Base-by-base conservation (phyloP, 306 rosid genomes). In the Fragaria vesca region DNA sequence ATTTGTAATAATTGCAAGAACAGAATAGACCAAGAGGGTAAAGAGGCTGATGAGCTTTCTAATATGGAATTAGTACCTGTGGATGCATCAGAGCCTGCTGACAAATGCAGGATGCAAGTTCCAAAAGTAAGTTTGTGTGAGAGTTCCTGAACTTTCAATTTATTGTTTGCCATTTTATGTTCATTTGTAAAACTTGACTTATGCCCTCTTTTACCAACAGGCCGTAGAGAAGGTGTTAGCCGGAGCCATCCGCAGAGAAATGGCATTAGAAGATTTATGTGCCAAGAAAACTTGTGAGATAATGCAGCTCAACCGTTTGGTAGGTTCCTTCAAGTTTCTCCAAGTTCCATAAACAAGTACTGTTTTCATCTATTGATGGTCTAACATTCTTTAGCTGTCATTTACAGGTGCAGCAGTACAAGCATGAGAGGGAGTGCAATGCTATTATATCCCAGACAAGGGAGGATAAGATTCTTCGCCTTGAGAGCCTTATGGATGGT, bases 241-340 rank as follows among this genome's bases (percentile, higher is more conserved):
- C 9, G 99, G 90, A 71, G 90, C 99, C 66, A 90, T 93, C 76
- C 89, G 99, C 87, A 90, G 99, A 89, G 99, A 96, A 84, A 89
- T 96, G 99, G 99, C 96, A 46, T 89, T 96, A 70, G 98, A 91
- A 84, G 96, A 93, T 67, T 76, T 90, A 80, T 93, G 97, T 90
- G 86, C 92, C 84, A 96, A 86, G 86, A 93, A 91, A 85, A 86
- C 78, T 81, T 84, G 80, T 72, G 96, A 96, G 86, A 90, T 96
- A 78, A 71, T 77, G 86, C 97, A 91, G 86, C 97, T 96, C 54
- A 91, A 96, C 71, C 96, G 96, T 83, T 88, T 96, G 98, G 99
- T 96, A 76, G 75, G 81, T 67, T 77, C 83, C 85, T 81, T 57
- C 65, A 51, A 66, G 36, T 72, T 57, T 69, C 76, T 26, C 57